Evolutionary conservation across 2,329 filamentous ascomycete species (phyloP).

Genomic region (Xylaria sp.): DNA sequence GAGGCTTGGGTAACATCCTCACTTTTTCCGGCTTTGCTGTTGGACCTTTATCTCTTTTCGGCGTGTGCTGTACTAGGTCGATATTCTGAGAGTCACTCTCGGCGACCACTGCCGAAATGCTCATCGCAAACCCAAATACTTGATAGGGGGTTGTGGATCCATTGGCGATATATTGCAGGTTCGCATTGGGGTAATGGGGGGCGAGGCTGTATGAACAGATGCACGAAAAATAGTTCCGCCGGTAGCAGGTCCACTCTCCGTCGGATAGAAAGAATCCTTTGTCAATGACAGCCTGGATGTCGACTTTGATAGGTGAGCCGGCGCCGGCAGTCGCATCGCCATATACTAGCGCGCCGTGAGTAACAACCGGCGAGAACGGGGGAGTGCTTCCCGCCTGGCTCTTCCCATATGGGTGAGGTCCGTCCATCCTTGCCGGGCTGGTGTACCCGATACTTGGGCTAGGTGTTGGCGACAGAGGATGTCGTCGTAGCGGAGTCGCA

Average conservation of each 20-base stretch:
- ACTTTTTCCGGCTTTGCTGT: constrained; percentile 74
- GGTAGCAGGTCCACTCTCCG: constrained; percentile 88
- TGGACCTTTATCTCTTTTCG: constrained; percentile 88
- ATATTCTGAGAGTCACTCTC: constrained; percentile 76
- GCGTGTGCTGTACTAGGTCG: constrained; percentile 87
- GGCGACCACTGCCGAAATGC: constrained; percentile 82
- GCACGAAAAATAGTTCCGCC: constrained; percentile 89
- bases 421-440: constrained; percentile 57
- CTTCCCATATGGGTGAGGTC: constrained; percentile 48
- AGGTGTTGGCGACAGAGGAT: constrained; percentile 59
- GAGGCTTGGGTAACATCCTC: constrained; percentile 69
- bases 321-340: constrained; percentile 49
- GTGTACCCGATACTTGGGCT: constrained; percentile 55
- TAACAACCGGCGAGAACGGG: constrained; percentile 56
- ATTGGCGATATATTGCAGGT: constrained; percentile 57
- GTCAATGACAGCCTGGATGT: constrained; percentile 81
- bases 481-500: constrained; percentile 52
- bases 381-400: constrained; percentile 53
- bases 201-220: constrained; percentile 76
- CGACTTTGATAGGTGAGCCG: constrained; percentile 64
- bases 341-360: constrained; percentile 67
- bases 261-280: constrained; percentile 88
- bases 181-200: constrained; percentile 57
- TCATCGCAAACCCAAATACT: constrained; percentile 80
- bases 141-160: constrained; percentile 62